Conservation (phyloP, 2,329 filamentous ascomycete genomes). For the Ophiostoma novo-ulmi region DNA sequence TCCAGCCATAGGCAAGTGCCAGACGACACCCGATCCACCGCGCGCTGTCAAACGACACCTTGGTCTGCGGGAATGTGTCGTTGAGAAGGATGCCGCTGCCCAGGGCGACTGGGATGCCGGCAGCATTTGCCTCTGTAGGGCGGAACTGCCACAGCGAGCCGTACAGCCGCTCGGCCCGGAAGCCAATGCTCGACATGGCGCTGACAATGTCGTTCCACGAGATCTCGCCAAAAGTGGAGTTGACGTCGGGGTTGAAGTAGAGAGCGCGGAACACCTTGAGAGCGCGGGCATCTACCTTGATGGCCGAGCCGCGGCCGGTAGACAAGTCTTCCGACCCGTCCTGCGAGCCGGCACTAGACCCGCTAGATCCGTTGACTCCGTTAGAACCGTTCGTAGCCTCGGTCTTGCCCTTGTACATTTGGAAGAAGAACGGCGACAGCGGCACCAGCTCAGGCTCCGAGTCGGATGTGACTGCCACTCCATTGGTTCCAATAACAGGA, state of each 20-base stretch:
- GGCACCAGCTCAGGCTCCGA: not conserved
- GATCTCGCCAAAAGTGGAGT: slow-evolving; percentile 44
- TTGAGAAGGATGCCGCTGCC: slow-evolving; percentile 54
- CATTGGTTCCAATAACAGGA: not conserved
- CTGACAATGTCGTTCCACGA: slow-evolving; percentile 50
- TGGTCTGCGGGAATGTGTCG: slow-evolving; percentile 52
- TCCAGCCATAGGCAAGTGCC: slow-evolving; percentile 48
- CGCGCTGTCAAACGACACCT: slow-evolving; percentile 46
- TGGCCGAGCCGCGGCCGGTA: slow-evolving; percentile 18
- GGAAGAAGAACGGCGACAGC: slow-evolving; percentile 1
- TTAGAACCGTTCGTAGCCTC: not conserved
- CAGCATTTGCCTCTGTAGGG: slow-evolving; percentile 36
- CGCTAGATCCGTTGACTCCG: not conserved
- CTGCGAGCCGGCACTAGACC: not conserved
- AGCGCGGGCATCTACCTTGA: slow-evolving; percentile 33
- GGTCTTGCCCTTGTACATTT: not conserved
- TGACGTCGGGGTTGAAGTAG: slow-evolving; percentile 37
- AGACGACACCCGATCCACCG: slow-evolving; percentile 47
- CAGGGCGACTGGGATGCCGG: slow-evolving; percentile 26
- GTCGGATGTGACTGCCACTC: not conserved
- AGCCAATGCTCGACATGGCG: slow-evolving; percentile 47
- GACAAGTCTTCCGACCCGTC: not conserved
- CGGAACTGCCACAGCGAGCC: slow-evolving; percentile 58
- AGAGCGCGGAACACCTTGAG: slow-evolving; percentile 38
- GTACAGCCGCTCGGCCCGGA: slow-evolving; percentile 52